These are phyloP conservation scores for Rhodotorula kratochvilovae DNA, from an alignment of 768 basidiomycete species.

Conservation along the genomic window DNA sequence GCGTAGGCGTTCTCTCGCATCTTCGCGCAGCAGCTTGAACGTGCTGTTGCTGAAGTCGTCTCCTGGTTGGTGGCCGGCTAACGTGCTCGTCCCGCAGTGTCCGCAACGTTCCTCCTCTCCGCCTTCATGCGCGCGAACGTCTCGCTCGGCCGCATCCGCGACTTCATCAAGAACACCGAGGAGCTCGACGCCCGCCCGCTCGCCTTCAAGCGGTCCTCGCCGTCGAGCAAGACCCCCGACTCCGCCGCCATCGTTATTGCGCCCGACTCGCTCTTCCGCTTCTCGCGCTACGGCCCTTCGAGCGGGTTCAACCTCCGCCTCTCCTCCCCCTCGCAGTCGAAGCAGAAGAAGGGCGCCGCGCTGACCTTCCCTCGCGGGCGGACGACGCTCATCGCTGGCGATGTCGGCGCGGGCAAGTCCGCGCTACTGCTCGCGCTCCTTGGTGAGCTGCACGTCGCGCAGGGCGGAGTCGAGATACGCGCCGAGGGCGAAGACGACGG, in stretches of 20 bases:
- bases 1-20: not conserved
- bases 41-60: too few species aligned
- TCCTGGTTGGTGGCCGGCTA: too few species aligned
- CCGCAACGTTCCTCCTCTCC: conserved; percentile 31
- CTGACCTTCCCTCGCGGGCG: conserved; percentile 60
- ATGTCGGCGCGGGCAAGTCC: conserved; percentile 33
- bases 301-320: conserved; percentile 5
- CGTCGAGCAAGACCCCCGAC: not conserved
- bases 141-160: conserved; percentile 46
- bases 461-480: conserved; percentile 17
- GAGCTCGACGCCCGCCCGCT: conserved; percentile 44
- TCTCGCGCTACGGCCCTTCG: conserved; percentile 15
- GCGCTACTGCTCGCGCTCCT: conserved; percentile 37
- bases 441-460: conserved; percentile 41
- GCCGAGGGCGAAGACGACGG: not conserved
- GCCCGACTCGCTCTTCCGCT: conserved; percentile 14
- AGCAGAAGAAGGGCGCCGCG: conserved; percentile 53
- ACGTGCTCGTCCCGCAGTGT: conserved; percentile 6
- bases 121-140: conserved; percentile 42
- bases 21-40: too few species aligned
- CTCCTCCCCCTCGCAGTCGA: not conserved
- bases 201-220: not conserved
- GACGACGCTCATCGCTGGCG: conserved; percentile 52
- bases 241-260: conserved; percentile 12
- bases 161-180: conserved; percentile 47